Conservation (phyloP, 176 grass and related monocot genomes). For the Elaeis guineensis region DNA sequence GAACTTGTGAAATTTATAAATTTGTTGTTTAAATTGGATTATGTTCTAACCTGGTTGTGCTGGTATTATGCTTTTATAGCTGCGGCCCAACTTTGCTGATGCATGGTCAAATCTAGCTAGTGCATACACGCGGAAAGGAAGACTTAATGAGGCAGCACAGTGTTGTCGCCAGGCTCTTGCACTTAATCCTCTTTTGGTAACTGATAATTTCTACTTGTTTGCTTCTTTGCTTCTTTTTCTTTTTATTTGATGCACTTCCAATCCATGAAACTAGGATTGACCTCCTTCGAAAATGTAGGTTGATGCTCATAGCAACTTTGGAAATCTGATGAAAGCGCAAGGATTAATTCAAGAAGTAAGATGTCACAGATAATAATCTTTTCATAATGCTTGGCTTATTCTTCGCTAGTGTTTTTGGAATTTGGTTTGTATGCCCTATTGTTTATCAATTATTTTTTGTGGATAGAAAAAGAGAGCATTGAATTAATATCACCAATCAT, state of each 20-base stretch:
- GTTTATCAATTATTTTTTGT: too few species aligned
- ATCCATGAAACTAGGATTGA: not conserved
- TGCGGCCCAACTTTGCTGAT: slow-evolving; percentile 84
- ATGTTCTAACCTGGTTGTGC: slow-evolving; percentile 9
- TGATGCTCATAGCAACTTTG: slow-evolving; percentile 95
- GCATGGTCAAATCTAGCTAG: slow-evolving; percentile 99
- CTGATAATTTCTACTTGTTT: slow-evolving; percentile 4
- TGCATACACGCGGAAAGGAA: slow-evolving; percentile 90
- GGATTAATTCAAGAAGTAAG: slow-evolving; percentile 82
- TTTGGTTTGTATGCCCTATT: not conserved
- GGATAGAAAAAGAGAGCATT: too few species aligned
- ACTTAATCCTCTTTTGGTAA: slow-evolving; percentile 64
- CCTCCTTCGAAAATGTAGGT: slow-evolving; percentile 43
- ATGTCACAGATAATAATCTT: not conserved
- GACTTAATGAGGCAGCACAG: slow-evolving; percentile 82
- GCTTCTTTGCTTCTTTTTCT: not conserved
- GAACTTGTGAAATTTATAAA: not conserved
- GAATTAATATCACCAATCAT: too few species aligned
- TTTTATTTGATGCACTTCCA: not conserved
- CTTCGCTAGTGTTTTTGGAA: not conserved
- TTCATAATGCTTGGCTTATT: too few species aligned
- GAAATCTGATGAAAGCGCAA: slow-evolving; percentile 96
- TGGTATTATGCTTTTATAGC: slow-evolving; percentile 27
- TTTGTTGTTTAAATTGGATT: slow-evolving; percentile 2
- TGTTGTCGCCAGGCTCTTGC: slow-evolving; percentile 92